Base-by-base conservation (phyloP, 1,284 basidiomycete species). In the Takashimella tepidaria region DNA sequence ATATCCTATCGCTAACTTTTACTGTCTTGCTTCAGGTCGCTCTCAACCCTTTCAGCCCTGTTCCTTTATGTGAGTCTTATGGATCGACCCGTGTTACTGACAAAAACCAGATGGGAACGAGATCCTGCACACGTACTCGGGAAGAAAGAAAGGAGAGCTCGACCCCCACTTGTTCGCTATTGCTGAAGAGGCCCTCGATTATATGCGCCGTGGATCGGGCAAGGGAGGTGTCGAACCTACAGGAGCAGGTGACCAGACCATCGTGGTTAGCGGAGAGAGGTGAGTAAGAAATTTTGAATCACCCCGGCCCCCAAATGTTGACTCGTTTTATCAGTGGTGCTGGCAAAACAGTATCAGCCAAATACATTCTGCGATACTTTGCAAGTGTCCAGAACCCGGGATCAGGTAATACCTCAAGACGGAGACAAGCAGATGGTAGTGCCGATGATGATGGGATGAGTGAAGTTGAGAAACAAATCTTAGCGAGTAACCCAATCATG, bases 81-180 rank as follows among this genome's bases (percentile, higher is more conserved):
- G 3, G 19, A 21, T 16, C 20, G 44, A 13, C 41, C 20, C 19
- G 10, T n/a, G 13, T 1, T n/a, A 10, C 59, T 61, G 21, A 59
- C 37, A 2, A n/a, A n/a, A 5, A 4, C 3, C 54, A 74, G 74
- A 99, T 80, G 90, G 89, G 13, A 89, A 91, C 13, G 92, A 97
- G 69, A 92, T 98, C 70, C 95, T 99, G 42, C 93, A 98, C 76
- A 91, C 92, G 19, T 99, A 99, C 74, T 89, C 88, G 55, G 93
- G 92, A 43, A 80, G 90, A 54, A 83, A 85, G 68, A 87, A 92
- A 75, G 95, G 93, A 43, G 96, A 98, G 62, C 81, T 98, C 25
- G 96, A 98, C 70, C 96, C 96, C 0, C 96, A 99, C 79, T 76
- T 99, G 59, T 98, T 98, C 75, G 96, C 96, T 23, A 98, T 99